phyloP scores from a whole-genome alignment of 345 rosid species.

The rapeseed (Brassica napus) region DNA sequence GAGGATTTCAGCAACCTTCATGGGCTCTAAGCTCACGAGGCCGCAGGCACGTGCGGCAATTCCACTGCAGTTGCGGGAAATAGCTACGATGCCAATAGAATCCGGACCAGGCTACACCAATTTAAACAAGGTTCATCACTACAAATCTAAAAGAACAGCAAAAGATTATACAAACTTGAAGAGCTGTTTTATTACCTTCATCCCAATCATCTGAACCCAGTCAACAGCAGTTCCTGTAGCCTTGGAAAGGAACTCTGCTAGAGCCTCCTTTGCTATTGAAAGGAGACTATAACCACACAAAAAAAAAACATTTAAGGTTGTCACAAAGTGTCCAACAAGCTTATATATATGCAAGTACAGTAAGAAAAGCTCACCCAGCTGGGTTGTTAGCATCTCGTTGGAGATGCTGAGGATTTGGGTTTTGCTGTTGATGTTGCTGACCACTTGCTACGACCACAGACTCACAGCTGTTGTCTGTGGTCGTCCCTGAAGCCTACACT shows the following conservation, averaged over 20 bases:
- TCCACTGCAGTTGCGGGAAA: conserved; percentile 96
- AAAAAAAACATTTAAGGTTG: background rate
- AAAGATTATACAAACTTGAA: background rate
- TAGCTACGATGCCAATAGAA: conserved; percentile 99
- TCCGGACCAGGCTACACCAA: conserved; percentile 97
- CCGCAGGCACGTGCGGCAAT: conserved; percentile 99
- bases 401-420: conserved; percentile 93
- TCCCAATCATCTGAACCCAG: conserved; percentile 99
- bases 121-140: conserved; percentile 5
- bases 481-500: conserved; percentile 75
- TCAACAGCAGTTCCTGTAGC: conserved; percentile 99
- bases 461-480: conserved; percentile 99
- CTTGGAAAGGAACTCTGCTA: conserved; percentile 56
- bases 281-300: conserved; percentile 56
- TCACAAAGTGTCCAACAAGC: background rate
- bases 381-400: conserved; percentile 96
- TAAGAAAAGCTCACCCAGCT: conserved; percentile 69
- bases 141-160: background rate
- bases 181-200: conserved; percentile 64
- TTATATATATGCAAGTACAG: background rate
- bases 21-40: conserved; percentile 98
- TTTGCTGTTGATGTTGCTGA: conserved; percentile 97
- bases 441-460: conserved; percentile 97
- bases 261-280: conserved; percentile 92
- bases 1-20: conserved; percentile 92